These are phyloP conservation scores for Potentilla sterilis DNA, from an alignment of 306 rosid genomes.

Conservation along the genomic window DNA sequence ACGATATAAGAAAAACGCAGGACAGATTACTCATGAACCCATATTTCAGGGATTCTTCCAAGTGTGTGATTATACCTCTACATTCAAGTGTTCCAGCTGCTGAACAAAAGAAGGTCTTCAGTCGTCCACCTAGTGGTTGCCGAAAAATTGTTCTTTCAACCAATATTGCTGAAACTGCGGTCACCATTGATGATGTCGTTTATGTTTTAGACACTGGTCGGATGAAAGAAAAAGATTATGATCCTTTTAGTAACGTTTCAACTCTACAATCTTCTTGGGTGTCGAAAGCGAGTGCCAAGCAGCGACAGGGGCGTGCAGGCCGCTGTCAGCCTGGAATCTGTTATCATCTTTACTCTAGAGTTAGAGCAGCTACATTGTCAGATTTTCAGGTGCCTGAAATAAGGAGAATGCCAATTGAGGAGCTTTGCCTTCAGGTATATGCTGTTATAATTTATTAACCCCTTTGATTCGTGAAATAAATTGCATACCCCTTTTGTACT, in stretches of 20 bases:
- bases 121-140: constrained; percentile 56
- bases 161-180: constrained; percentile 92
- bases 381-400: constrained; percentile 91
- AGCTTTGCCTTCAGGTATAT: constrained; percentile 85
- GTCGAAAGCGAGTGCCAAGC: constrained; percentile 95
- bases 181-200: constrained; percentile 94
- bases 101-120: constrained; percentile 82
- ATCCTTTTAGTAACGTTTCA: constrained; percentile 79
- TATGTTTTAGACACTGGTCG: constrained; percentile 89
- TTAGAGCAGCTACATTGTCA: constrained; percentile 62
- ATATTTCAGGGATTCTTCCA: constrained; percentile 50
- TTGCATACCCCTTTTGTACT: not conserved
- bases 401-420: constrained; percentile 92
- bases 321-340: constrained; percentile 97
- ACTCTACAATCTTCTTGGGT: constrained; percentile 97
- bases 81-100: constrained; percentile 81
- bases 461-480: not conserved
- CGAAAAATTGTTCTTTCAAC: constrained; percentile 93
- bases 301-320: constrained; percentile 96
- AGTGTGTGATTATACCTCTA: constrained; percentile 55
- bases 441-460: constrained; percentile 15
- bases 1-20: constrained; percentile 75
- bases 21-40: constrained; percentile 54
- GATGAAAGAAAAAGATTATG: constrained; percentile 88
- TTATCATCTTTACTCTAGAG: constrained; percentile 78